A percentile compares a stretch with the other conserved stretches of the same genome.
phyloP scores from a whole-genome alignment of 78 protist species.

The Dictyostelium capitatum region DNA sequence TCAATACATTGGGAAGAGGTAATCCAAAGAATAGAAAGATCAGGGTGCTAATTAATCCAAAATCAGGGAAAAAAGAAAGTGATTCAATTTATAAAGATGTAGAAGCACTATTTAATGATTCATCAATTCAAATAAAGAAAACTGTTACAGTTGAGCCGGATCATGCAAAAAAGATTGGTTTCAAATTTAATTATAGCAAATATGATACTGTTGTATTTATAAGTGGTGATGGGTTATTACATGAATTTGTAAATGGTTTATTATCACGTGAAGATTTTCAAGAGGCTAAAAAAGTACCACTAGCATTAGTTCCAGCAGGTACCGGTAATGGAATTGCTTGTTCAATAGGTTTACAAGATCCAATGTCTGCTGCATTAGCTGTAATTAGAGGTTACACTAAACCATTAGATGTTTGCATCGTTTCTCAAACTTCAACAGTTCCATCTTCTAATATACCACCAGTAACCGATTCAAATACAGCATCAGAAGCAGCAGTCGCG shows the following conservation, averaged over 20 bases:
- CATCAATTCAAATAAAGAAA: constrained; percentile 24
- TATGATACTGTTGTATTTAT: constrained; percentile 62
- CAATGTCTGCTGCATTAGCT: constrained; percentile 65
- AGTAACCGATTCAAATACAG: not conserved
- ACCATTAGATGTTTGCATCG: constrained; percentile 65
- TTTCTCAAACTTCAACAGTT: constrained; percentile 14
- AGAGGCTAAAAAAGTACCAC: constrained; percentile 31
- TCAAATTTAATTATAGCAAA: constrained; percentile 30
- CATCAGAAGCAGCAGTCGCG: not conserved
- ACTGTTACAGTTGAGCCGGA: constrained; percentile 60
- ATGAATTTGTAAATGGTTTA: constrained; percentile 72
- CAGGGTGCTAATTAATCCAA: constrained; percentile 53
- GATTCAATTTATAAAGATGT: constrained; percentile 38
- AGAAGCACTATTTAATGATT: constrained; percentile 28
- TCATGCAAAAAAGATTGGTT: constrained; percentile 70
- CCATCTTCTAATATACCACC: not conserved
- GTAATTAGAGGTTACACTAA: constrained; percentile 46
- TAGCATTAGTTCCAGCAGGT: constrained; percentile 56
- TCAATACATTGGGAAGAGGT: constrained; percentile 10
- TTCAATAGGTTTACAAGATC: constrained; percentile 50
- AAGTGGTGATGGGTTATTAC: constrained; percentile 73
- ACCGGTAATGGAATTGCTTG: constrained; percentile 72
- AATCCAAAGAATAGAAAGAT: constrained; percentile 55
- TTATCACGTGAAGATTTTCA: constrained; percentile 59
- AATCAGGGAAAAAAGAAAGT: constrained; percentile 42